These are phyloP conservation scores for Melanopsichium pennsylvanicum DNA, from an alignment of 1,284 basidiomycete species.

Conservation along the genomic window DNA sequence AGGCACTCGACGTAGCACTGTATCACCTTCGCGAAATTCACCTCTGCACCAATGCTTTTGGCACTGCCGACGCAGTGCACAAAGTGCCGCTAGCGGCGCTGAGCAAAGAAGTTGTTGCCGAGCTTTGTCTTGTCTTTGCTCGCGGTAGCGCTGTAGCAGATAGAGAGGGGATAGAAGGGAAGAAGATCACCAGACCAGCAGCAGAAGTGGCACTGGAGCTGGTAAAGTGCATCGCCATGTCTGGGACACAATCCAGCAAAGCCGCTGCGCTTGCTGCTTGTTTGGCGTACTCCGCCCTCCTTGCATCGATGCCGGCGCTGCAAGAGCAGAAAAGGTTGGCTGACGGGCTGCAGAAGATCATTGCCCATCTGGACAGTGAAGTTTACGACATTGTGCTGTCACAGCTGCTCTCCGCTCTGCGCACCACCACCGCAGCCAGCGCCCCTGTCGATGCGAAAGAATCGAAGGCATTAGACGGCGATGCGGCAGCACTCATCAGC, in stretches of 20 bases:
- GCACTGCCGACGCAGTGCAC: not conserved
- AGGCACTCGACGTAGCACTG: constrained; percentile 13
- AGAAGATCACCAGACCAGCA: constrained; percentile 6
- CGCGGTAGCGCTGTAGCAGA: not conserved
- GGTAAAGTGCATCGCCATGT: constrained; percentile 4
- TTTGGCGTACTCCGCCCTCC: constrained; percentile 11
- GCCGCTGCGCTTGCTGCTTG: not conserved
- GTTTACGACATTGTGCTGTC: constrained; percentile 11
- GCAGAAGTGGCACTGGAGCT: constrained; percentile 21
- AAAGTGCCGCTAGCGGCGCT: not conserved
- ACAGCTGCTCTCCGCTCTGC: constrained; percentile 2
- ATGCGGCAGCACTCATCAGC: constrained; percentile 14
- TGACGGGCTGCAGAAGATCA: constrained; percentile 19
- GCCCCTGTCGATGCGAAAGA: not conserved
- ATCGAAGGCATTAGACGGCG: constrained; percentile 3
- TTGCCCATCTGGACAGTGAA: constrained; percentile 11
- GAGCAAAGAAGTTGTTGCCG: not conserved
- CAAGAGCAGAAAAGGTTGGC: constrained; percentile 10
- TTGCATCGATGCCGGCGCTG: constrained; percentile 12
- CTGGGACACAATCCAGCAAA: not conserved
- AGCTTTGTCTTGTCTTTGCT: constrained; percentile 6
- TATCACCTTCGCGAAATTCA: constrained; percentile 30
- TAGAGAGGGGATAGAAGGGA: not conserved
- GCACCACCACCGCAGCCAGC: not conserved
- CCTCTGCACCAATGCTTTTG: not conserved